phyloP scores from a whole-genome alignment of 345 rosid species.

The Bruguiera sexangula region DNA sequence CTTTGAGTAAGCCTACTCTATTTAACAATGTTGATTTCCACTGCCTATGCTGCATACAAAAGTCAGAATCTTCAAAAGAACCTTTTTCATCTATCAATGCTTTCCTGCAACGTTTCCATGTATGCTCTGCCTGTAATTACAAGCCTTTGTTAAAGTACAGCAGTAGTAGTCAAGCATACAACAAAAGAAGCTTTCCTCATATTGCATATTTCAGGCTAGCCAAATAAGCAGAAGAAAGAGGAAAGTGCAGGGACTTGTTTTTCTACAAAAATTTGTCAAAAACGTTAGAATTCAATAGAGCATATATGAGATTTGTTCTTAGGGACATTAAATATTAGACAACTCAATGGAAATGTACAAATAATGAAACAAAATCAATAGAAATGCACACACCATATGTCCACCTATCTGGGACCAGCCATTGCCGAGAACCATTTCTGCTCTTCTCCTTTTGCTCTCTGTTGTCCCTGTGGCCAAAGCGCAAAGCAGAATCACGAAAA shows the following conservation, averaged over 20 bases:
- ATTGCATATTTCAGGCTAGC: no score
- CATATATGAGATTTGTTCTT: not conserved
- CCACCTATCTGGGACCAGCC: slow-evolving; percentile 13
- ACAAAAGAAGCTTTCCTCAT: no score
- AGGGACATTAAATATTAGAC: not conserved
- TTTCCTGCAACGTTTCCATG: slow-evolving; percentile 40
- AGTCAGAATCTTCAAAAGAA: slow-evolving; percentile 27
- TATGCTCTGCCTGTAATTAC: slow-evolving; percentile 48
- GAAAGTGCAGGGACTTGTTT: no score
- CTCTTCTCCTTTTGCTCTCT: slow-evolving; percentile 24
- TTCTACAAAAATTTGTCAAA: no score
- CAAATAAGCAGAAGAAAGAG: no score
- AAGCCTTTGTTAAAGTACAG: not conserved
- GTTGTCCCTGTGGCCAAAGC: slow-evolving; percentile 22
- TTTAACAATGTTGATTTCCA: slow-evolving; percentile 18
- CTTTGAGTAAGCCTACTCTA: slow-evolving; percentile 12
- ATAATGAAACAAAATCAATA: not conserved
- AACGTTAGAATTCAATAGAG: no score
- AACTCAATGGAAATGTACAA: not conserved
- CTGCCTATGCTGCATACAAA: slow-evolving; percentile 14
- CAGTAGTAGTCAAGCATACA: no score
- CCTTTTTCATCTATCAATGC: slow-evolving; percentile 28
- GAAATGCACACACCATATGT: slow-evolving; percentile 24
- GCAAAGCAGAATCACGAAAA: slow-evolving; percentile 33
- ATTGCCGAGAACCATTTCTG: slow-evolving; percentile 10